A percentile compares a stretch with the other conserved stretches of the same genome.
These are phyloP conservation scores for Cardiospermum halicacabum DNA, from an alignment of 345 rosid genomes.

Conservation along the genomic window DNA sequence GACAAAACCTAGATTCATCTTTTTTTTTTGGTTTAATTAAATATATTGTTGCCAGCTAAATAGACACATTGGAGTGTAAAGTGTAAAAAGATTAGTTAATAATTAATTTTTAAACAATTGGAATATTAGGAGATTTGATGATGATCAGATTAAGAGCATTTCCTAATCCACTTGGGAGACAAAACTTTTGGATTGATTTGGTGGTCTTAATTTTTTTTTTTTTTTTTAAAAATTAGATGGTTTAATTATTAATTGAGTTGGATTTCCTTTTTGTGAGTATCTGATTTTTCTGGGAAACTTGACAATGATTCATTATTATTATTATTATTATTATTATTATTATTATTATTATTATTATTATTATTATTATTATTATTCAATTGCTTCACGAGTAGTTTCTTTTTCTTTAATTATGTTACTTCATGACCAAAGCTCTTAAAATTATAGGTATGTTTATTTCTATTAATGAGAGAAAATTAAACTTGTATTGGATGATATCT, in stretches of 20 bases:
- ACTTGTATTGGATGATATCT: no score
- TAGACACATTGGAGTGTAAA: slow-evolving; percentile 26
- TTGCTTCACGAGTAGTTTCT: not conserved
- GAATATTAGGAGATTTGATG: not conserved
- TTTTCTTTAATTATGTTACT: no score
- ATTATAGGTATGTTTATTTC: not conserved
- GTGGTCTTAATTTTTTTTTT: slow-evolving; percentile 7
- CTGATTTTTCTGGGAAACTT: slow-evolving; percentile 10
- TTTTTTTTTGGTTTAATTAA: slow-evolving; percentile 14
- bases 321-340: no score
- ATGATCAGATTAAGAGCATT: not conserved
- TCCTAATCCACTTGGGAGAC: slow-evolving; percentile 27
- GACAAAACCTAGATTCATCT: slow-evolving; percentile 43
- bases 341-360: no score
- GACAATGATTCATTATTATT: slow-evolving; percentile 10
- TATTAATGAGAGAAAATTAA: not conserved
- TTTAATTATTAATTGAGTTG: slow-evolving; percentile 3
- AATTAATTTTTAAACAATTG: slow-evolving; percentile 6
- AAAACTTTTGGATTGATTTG: slow-evolving; percentile 21
- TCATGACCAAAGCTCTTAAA: no score
- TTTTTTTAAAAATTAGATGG: slow-evolving; percentile 12
- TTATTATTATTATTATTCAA: no score
- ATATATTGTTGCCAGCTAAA: slow-evolving; percentile 49
- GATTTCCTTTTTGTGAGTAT: slow-evolving; percentile 11
- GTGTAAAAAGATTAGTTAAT: not conserved